Conservation (phyloP, 2,329 filamentous ascomycete genomes). For the Verticillium nonalfalfae region DNA sequence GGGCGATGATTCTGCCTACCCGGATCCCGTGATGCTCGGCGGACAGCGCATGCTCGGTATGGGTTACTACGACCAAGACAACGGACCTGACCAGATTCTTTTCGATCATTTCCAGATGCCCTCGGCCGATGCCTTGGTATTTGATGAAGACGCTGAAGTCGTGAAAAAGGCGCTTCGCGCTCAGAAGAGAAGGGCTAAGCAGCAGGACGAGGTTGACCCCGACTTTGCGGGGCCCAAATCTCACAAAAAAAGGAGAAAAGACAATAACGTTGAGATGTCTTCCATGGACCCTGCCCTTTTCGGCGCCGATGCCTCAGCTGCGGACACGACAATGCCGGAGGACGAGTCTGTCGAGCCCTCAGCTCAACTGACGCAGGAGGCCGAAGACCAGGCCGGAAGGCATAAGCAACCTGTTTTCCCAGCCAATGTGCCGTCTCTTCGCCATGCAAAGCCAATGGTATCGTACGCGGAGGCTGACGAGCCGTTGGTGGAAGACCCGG, state of each 20-base stretch:
- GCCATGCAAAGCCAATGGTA: slow-evolving; percentile 44
- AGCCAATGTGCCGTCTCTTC: slow-evolving; percentile 38
- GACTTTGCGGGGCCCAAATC: slow-evolving; percentile 41
- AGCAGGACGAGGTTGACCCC: slow-evolving; percentile 47
- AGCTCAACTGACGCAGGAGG: slow-evolving; percentile 3
- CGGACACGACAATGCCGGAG: slow-evolving; percentile 10
- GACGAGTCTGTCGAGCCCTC: slow-evolving; percentile 12
- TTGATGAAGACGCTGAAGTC: slow-evolving; percentile 43
- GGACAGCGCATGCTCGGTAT: slow-evolving; percentile 49
- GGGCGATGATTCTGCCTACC: slow-evolving; percentile 31
- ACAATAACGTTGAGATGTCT: slow-evolving; percentile 17
- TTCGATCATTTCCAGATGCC: slow-evolving; percentile 54
- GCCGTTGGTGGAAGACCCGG: slow-evolving; percentile 30
- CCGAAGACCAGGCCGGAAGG: neutral
- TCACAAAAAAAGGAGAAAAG: slow-evolving; percentile 30
- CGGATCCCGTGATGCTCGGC: slow-evolving; percentile 39
- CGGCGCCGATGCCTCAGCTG: slow-evolving; percentile 6
- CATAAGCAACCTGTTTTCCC: slow-evolving; percentile 2
- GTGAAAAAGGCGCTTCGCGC: slow-evolving; percentile 48
- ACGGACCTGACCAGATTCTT: slow-evolving; percentile 49
- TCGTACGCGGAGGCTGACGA: slow-evolving; percentile 46
- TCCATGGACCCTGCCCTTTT: slow-evolving; percentile 49
- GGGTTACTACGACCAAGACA: slow-evolving; percentile 56
- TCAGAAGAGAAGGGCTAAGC: slow-evolving; percentile 45
- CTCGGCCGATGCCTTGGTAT: slow-evolving; percentile 32